phyloP scores from a whole-genome alignment of 345 rosid genomes.

The Pelargonium nanum region DNA sequence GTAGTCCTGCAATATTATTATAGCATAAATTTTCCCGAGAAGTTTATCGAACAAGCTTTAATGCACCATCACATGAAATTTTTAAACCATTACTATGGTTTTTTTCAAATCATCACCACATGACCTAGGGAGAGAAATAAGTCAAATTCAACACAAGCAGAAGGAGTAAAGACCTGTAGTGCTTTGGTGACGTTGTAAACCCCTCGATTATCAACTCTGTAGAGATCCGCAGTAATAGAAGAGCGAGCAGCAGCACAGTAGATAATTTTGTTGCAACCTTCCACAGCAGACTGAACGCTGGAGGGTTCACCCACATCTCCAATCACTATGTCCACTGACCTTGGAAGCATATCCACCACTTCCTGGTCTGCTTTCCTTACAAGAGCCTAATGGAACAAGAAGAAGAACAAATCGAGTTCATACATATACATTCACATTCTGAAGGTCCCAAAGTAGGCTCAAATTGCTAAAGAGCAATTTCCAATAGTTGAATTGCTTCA shows the following conservation, averaged over 20 bases:
- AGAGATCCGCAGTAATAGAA: constrained; percentile 72
- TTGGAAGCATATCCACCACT: constrained; percentile 67
- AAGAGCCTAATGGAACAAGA: constrained; percentile 35
- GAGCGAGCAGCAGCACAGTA: constrained; percentile 96
- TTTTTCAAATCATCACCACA: not conserved
- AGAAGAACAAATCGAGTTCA: not conserved
- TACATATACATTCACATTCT: no score
- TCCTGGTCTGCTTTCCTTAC: constrained; percentile 63
- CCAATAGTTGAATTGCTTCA: not conserved
- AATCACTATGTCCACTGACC: constrained; percentile 71
- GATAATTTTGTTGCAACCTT: constrained; percentile 81
- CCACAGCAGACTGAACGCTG: constrained; percentile 55
- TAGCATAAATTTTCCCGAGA: not conserved
- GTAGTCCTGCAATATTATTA: constrained; percentile 44
- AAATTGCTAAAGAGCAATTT: not conserved
- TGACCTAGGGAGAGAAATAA: not conserved
- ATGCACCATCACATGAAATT: not conserved
- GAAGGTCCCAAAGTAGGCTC: not conserved
- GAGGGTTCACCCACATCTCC: constrained; percentile 89
- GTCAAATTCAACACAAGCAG: not conserved
- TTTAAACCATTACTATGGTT: not conserved
- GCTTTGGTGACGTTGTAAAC: constrained; percentile 88
- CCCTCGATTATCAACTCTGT: constrained; percentile 80
- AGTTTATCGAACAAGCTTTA: not conserved
- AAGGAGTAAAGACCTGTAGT: constrained; percentile 42